These are phyloP conservation scores for Protomyces macrosporus DNA, from an alignment of 1,139 yeast species.

Conservation along the genomic window DNA sequence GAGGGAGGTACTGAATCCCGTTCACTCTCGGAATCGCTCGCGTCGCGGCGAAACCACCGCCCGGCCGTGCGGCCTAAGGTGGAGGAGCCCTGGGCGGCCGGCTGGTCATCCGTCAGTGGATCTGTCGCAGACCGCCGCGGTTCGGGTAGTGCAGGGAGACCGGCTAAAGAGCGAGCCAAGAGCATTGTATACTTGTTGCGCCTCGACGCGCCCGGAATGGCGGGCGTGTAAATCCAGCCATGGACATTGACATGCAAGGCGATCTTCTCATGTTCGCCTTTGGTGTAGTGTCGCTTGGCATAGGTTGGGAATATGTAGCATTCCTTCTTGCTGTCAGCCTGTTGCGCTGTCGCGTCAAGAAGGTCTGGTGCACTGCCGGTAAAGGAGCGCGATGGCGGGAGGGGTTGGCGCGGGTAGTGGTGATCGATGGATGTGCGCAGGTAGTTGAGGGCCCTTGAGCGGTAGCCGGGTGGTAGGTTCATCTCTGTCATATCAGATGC, in stretches of 20 bases:
- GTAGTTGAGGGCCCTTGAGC: not conserved
- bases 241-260: slow-evolving; percentile 30
- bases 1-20: not conserved
- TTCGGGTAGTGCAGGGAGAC: slow-evolving; percentile 28
- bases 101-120: not conserved
- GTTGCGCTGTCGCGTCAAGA: not conserved
- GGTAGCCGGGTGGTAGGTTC: not conserved
- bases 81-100: not conserved
- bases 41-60: not conserved
- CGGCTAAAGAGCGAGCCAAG: slow-evolving; percentile 32
- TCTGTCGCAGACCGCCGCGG: not conserved
- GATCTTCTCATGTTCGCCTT: not conserved
- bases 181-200: slow-evolving; percentile 31
- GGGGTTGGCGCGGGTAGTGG: not conserved
- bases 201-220: slow-evolving; percentile 29
- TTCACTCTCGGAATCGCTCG: not conserved
- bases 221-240: slow-evolving; percentile 32
- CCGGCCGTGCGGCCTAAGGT: not conserved
- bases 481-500: not conserved
- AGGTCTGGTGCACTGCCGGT: not conserved
- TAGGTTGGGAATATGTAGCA: not conserved
- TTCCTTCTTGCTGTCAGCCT: not conserved
- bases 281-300: not conserved
- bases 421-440: not conserved
- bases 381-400: not conserved